Base-by-base conservation (phyloP, 2,329 filamentous ascomycete species). In the Sporothrix globosa region DNA sequence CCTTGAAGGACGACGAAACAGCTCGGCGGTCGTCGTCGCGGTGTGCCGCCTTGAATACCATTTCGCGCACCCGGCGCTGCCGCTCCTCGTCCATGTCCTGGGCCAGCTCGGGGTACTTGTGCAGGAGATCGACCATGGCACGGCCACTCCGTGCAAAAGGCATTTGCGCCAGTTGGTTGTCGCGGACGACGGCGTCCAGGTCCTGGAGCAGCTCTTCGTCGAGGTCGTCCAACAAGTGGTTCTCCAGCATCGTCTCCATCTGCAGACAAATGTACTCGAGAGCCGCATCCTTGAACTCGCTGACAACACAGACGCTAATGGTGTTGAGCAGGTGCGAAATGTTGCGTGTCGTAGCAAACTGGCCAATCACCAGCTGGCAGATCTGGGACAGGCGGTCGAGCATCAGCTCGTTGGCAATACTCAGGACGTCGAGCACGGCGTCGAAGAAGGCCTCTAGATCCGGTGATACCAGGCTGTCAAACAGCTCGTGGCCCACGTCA, bases 391-490 rank as follows among this genome's bases (percentile, higher is more conserved):
- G 82, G 7, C 94, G 87, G 77, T 97, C 93, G 61, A 99, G 86
- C 94, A 99, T 97, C 70, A 99, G 82, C 79, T 99, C 95, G 77
- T 99, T 96, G 14, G 94, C 93, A 68, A 92, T 90, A 70, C 89
- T 89, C 86, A 98, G 90, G 58, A 98, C 92, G 75, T 97, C 93
- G 81, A 98, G 86, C 10, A 97, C 86, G n/a, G 96, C 83, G 75
- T 98, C 93, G 4, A 94, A 88, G 73, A 97, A 93, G 60, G 93
- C 91, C 74, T 97, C 93, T 6, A 97, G 80, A 72, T 90, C 89
- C 19, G 87, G 82, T 48, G 87, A 86, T 19, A 91, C 86, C 5
- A 96, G 86, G 44, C 91, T 84, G 74, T 97, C 88, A 76, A 99
- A 98, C 1, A 98, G 82, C 71, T 94, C 90, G 27, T 88, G 84